A percentile compares a stretch with the other conserved stretches of the same genome.
These are phyloP conservation scores for Cladophialophora chaetospira DNA, from an alignment of 2,329 filamentous ascomycete genomes.

Conservation along the genomic window DNA sequence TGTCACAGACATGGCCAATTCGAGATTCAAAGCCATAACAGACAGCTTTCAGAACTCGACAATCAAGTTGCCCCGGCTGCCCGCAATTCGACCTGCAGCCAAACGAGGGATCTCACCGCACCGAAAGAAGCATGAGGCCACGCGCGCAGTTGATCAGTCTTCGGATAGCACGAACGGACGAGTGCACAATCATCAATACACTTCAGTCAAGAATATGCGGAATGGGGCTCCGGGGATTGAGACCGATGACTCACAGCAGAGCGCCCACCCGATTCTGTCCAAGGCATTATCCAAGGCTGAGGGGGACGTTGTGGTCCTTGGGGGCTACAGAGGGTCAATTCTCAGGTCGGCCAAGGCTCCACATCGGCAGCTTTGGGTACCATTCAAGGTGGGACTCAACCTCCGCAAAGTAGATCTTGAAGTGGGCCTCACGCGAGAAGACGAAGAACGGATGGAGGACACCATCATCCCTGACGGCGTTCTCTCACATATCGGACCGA, in stretches of 20 bases:
- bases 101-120: conserved; percentile 12
- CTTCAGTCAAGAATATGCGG: conserved; percentile 17
- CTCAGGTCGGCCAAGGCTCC: conserved; percentile 78
- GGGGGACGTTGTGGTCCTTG: conserved; percentile 84
- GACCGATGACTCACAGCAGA: conserved; percentile 33
- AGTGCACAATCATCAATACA: conserved; percentile 9
- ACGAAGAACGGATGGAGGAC: conserved; percentile 80
- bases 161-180: background rate
- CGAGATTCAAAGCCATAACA: conserved; percentile 83
- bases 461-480: conserved; percentile 84
- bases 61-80: conserved; percentile 62
- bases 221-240: conserved; percentile 11
- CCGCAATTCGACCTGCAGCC: conserved; percentile 38
- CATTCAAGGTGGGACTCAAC: conserved; percentile 88
- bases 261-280: conserved; percentile 53
- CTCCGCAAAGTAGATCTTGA: conserved; percentile 89
- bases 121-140: background rate
- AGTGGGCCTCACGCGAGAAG: conserved; percentile 76
- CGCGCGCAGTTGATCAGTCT: background rate
- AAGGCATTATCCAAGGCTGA: conserved; percentile 68
- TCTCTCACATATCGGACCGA: conserved; percentile 86
- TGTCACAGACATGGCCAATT: conserved; percentile 83
- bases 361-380: conserved; percentile 89
- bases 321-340: conserved; percentile 89
- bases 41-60: conserved; percentile 85